Conservation (phyloP, 345 rosid species). For the Acer negundo region DNA sequence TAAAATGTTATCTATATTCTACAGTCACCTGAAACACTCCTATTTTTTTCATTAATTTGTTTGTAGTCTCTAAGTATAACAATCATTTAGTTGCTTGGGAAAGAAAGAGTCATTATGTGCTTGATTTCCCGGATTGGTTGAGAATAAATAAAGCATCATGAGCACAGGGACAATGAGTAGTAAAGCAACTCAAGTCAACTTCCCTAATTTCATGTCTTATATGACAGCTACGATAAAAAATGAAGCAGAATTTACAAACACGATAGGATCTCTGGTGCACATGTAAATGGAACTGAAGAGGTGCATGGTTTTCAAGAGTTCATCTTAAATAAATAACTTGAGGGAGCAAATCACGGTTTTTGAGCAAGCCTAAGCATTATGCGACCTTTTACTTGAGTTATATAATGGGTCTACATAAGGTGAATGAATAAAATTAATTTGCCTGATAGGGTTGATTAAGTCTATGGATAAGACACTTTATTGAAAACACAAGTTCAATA, state of each 20-base stretch:
- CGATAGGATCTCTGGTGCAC: background rate
- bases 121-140: background rate
- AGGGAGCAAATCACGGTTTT: background rate
- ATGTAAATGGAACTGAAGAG: background rate
- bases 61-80: background rate
- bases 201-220: background rate
- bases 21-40: background rate
- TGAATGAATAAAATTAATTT: background rate
- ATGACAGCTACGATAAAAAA: background rate
- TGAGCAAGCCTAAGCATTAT: background rate
- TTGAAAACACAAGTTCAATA: background rate
- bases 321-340: background rate
- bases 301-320: background rate
- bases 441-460: background rate
- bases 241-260: background rate
- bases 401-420: background rate
- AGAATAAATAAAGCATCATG: background rate
- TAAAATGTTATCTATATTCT: background rate
- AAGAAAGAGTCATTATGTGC: background rate
- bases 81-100: background rate
- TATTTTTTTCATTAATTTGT: slow-evolving; percentile 1
- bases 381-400: background rate
- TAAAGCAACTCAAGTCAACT: background rate
- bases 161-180: background rate
- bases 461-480: background rate